Percentiles rank a stretch among this genome's conserved stretches.
Conservation (phyloP, 2,329 filamentous ascomycete genomes). For the Pseudopithomyces chartarum region DNA sequence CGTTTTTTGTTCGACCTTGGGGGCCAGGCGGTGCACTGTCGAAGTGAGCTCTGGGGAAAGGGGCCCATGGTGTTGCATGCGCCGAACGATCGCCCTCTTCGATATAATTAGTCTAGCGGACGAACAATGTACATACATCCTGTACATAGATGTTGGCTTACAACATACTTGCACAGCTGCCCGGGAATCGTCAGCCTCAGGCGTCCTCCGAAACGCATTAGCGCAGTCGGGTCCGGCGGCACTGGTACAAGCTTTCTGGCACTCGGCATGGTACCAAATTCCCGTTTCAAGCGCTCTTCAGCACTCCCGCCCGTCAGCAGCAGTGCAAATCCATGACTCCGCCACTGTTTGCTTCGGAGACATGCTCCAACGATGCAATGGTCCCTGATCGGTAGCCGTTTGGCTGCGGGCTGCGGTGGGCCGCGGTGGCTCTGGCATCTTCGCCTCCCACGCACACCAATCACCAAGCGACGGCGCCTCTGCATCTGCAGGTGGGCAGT, state of each 20-base stretch:
- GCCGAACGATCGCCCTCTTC: background rate
- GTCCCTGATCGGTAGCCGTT: background rate
- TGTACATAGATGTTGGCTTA: too few relatives aligned
- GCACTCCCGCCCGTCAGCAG: background rate
- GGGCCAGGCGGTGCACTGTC: background rate
- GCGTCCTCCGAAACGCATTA: background rate
- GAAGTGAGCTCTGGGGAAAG: background rate
- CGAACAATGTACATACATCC: background rate
- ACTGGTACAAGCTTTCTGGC: background rate
- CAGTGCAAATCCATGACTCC: background rate
- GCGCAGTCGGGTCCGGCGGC: background rate
- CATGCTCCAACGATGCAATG: background rate
- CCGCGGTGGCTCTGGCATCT: background rate
- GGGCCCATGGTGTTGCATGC: background rate
- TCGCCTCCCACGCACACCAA: background rate
- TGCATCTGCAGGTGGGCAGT: background rate
- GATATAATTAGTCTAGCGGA: too few relatives aligned
- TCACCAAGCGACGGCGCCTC: background rate
- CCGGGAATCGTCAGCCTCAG: background rate
- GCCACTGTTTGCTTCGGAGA: background rate
- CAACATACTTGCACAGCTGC: too few relatives aligned
- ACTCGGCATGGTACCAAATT: background rate
- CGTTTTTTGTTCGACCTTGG: background rate
- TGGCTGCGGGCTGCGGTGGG: background rate
- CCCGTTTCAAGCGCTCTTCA: background rate